Percentiles rank a stretch among this genome's conserved stretches.
Conservation (phyloP, 768 basidiomycete genomes). For the Phallus indusiatus region DNA sequence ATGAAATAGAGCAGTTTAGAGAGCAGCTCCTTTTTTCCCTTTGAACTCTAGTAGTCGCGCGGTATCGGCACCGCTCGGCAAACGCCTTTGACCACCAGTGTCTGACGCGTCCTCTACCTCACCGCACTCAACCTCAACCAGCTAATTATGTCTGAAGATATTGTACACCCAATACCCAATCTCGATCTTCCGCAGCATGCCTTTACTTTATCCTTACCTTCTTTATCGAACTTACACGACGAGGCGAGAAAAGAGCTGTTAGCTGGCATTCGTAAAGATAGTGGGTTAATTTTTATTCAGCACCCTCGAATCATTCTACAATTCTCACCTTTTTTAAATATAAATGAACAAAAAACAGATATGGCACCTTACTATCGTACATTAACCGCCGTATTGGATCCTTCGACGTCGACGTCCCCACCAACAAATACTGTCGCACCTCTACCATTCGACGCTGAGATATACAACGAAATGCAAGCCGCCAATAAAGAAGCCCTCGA, state of each 20-base stretch:
- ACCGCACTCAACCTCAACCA: background rate
- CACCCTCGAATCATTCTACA: background rate
- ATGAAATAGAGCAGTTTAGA: too few species aligned
- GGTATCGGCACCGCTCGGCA: too few species aligned
- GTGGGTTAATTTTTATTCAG: slow-evolving; percentile 26
- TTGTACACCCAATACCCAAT: slow-evolving; percentile 80
- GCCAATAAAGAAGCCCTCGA: slow-evolving; percentile 66
- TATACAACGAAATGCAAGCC: slow-evolving; percentile 53
- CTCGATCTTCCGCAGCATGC: slow-evolving; percentile 70
- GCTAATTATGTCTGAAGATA: slow-evolving; percentile 75
- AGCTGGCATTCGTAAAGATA: slow-evolving; percentile 69
- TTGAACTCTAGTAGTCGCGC: too few species aligned
- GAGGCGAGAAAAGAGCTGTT: slow-evolving; percentile 56
- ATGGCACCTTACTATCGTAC: slow-evolving; percentile 80
- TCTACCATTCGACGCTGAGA: slow-evolving; percentile 38
- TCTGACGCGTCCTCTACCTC: background rate
- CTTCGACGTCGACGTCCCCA: slow-evolving; percentile 9
- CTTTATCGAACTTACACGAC: slow-evolving; percentile 54
- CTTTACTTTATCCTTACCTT: slow-evolving; percentile 59
- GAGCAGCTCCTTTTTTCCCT: too few species aligned
- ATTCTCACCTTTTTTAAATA: background rate
- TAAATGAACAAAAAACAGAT: slow-evolving; percentile 33
- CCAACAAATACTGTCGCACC: slow-evolving; percentile 33
- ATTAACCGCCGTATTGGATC: slow-evolving; percentile 21
- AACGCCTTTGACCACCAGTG: too few species aligned